Conservation (phyloP, 2,329 filamentous ascomycete species). For the Trichophyton mentagrophytes region DNA sequence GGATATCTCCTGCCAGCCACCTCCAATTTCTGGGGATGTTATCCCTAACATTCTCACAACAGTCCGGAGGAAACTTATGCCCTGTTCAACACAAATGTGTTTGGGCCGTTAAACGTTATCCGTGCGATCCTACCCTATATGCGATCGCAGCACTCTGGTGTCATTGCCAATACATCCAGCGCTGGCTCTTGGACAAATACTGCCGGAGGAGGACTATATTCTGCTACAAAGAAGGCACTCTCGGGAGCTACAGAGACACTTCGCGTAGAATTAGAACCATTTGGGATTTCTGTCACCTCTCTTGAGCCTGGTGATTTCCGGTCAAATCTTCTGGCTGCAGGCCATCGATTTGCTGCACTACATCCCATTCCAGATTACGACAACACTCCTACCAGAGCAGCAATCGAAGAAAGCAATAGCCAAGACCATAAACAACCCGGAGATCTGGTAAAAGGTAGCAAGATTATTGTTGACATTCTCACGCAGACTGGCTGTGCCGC, state of each 20-base stretch:
- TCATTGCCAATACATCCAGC: constrained; percentile 27
- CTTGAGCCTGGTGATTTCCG: constrained; percentile 15
- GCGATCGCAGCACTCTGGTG: constrained; percentile 21
- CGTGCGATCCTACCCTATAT: constrained; percentile 28
- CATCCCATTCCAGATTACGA: constrained; percentile 12
- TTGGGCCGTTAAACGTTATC: constrained; percentile 27
- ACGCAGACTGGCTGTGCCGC: constrained; percentile 37
- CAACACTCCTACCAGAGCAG: constrained; percentile 8
- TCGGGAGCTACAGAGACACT: constrained; percentile 16
- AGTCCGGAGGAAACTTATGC: constrained; percentile 15
- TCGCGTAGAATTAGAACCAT: constrained; percentile 11
- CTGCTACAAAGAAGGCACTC: constrained; percentile 26
- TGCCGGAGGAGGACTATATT: constrained; percentile 23
- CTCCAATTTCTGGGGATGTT: neutral
- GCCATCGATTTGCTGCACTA: constrained; percentile 10
- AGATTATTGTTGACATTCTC: constrained; percentile 44
- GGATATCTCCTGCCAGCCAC: neutral
- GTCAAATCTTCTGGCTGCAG: constrained; percentile 11
- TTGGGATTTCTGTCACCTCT: constrained; percentile 12
- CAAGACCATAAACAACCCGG: constrained; percentile 42
- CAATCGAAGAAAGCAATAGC: constrained; percentile 17
- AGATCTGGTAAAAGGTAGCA: constrained; percentile 42
- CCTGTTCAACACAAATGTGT: constrained; percentile 28
- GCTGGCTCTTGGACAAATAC: constrained; percentile 21
- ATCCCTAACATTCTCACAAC: constrained; percentile 3